Evolutionary conservation across 78 protist species (phyloP).

Genomic region (Tieghemostelium lacteum): DNA sequence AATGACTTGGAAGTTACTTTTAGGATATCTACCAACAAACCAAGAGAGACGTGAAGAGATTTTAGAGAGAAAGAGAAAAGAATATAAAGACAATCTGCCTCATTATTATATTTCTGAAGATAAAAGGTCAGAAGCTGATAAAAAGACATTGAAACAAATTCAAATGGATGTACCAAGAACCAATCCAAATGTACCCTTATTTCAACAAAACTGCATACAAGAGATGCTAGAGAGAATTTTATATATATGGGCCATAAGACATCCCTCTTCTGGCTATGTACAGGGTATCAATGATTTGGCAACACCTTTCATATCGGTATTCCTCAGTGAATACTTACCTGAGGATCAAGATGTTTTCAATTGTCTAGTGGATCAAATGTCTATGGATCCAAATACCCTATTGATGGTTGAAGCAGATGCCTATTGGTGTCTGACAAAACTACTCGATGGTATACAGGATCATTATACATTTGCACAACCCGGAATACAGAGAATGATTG

Average conservation of each 20-base stretch:
- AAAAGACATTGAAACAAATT: conserved; percentile 82
- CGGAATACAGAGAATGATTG: conserved; percentile 94
- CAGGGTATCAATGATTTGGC: conserved; percentile 98
- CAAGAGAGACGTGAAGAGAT: conserved; percentile 75
- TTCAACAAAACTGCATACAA: conserved; percentile 83
- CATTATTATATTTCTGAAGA: conserved; percentile 51
- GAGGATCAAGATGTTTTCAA: conserved; percentile 24
- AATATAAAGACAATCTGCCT: conserved; percentile 71
- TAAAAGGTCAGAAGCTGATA: conserved; percentile 66
- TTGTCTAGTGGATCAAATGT: conserved; percentile 52
- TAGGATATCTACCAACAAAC: conserved; percentile 81
- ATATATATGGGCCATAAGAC: conserved; percentile 96
- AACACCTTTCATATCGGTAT: conserved; percentile 89
- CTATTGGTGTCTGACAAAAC: conserved; percentile 93
- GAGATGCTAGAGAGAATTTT: conserved; percentile 90
- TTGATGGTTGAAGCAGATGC: conserved; percentile 93
- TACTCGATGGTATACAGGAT: conserved; percentile 94
- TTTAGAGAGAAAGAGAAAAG: conserved; percentile 78
- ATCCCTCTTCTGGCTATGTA: conserved; percentile 98
- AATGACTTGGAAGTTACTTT: conserved; percentile 74
- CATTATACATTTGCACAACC: conserved; percentile 96
- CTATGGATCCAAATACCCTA: conserved; percentile 17
- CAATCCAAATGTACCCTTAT: conserved; percentile 70
- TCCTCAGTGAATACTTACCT: conserved; percentile 63
- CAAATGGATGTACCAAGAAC: conserved; percentile 95